Base-by-base conservation (phyloP, 192 early-diverging fungal genomes). In the Diversispora eburnea region DNA sequence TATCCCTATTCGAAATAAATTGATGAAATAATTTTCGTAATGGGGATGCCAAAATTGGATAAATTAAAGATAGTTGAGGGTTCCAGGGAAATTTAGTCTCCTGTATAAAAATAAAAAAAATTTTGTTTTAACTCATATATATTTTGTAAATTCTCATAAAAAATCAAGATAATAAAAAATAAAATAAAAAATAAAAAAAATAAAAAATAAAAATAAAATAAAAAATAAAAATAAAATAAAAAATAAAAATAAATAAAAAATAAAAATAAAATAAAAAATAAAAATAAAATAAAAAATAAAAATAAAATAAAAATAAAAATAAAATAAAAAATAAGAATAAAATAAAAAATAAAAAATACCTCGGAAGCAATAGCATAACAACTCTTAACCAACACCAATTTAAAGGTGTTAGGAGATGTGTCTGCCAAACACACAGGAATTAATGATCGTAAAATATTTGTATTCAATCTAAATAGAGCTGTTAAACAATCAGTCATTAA, bases 391-490 rank as follows among this genome's bases (percentile, higher is more conserved):
- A 96, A 84, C 15, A 92, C 90, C 22, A 96, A 83, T 74, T 93
- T 92, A 76, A 92, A 94, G 71, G 88, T 79, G 9, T 86, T 84
- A 25, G 93, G 90, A 1, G 92, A 85, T 33, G 84, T 87, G 10
- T 89, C 84, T 42, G 88, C 85, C 7, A 92, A 79, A 45, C 94
- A 80, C 20, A 87, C 81, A 1, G 93, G 90, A 70, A 96, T 81
- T 20, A 95, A 82, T 1, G 82, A 81, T 43, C 88, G 82, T 45
- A 98, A 78, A 5, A 92, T 89, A 65, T 88, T 87, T 6, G 91
- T 88, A 69, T 93, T 91, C 20, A 93, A 76, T 52, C 91, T 89
- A 70, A 92, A 92, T 75, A 94, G 82, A n/a, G 90, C 86, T 0
- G 86, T 87, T 68, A 97, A 84, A 55, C 87, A 89, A 48, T 90